Evolutionary conservation across 768 basidiomycete species (phyloP).

Genomic region (Rhizopogon vulgaris): DNA sequence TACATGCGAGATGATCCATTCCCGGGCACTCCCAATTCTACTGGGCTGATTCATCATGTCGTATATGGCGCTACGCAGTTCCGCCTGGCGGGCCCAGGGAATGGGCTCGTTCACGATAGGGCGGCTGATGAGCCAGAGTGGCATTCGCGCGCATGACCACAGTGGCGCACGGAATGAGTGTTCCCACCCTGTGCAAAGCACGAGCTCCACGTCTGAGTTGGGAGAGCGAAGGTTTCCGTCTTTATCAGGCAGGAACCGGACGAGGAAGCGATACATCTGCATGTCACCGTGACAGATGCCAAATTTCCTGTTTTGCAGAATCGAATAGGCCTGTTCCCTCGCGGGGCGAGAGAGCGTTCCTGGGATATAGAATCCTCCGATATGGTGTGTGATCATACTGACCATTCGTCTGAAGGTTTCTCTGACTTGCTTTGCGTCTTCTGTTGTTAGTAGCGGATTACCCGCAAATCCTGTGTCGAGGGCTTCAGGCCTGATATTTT

Average conservation of each 20-base stretch:
- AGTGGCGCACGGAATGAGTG: conserved; percentile 24
- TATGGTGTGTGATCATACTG: conserved; percentile 20
- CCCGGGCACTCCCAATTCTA: conserved; percentile 8
- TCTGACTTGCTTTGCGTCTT: conserved; percentile 16
- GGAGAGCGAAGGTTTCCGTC: conserved; percentile 6
- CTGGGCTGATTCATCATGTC: conserved; percentile 13
- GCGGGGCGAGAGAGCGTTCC: conserved; percentile 17
- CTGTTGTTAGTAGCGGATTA: conserved; percentile 13
- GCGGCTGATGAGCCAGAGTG: conserved; percentile 18
- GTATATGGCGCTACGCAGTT: conserved; percentile 17
- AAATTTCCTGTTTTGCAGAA: conserved; percentile 18
- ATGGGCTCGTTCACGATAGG: conserved; percentile 14
- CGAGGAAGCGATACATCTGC: conserved; percentile 25
- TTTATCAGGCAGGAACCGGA: conserved; percentile 12
- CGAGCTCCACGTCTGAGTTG: conserved; percentile 11
- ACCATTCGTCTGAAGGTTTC: conserved; percentile 21
- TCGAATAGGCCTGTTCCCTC: conserved; percentile 15
- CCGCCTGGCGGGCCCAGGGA: conserved; percentile 17
- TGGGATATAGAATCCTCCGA: conserved; percentile 26
- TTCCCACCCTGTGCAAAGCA: conserved; percentile 25
- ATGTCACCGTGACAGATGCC: conserved; percentile 25
- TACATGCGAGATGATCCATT: conserved; percentile 24
- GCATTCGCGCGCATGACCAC: conserved; percentile 28
- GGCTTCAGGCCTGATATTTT: not conserved
- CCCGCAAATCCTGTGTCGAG: conserved; percentile 11